Percentiles rank a stretch among this genome's conserved stretches.
These are phyloP conservation scores for Leucaena leucocephala DNA, from an alignment of 306 rosid species.

Conservation along the genomic window DNA sequence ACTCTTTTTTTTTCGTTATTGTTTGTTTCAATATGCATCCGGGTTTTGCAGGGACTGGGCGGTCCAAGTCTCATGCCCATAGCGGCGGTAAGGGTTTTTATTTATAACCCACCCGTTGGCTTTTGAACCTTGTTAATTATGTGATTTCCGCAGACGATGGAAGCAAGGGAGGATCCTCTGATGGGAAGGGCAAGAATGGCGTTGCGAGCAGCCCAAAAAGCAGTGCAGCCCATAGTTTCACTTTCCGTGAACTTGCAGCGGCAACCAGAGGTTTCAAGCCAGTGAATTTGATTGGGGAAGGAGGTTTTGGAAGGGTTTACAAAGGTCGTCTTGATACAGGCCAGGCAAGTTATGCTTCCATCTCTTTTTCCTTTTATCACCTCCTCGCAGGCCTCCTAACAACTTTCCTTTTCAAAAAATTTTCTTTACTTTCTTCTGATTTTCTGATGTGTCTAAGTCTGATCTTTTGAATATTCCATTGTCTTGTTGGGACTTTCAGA, in stretches of 20 bases:
- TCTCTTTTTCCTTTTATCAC: constrained; percentile 13
- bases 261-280: constrained; percentile 67
- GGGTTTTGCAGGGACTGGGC: constrained; percentile 11
- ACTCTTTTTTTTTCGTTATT: not conserved
- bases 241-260: constrained; percentile 76
- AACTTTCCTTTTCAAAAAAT: not conserved
- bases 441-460: not conserved
- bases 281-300: constrained; percentile 88
- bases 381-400: not conserved
- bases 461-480: not conserved
- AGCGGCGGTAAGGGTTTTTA: constrained; percentile 2
- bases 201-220: constrained; percentile 24
- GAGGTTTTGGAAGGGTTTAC: constrained; percentile 95
- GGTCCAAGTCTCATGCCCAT: not conserved
- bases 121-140: not conserved
- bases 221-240: constrained; percentile 41
- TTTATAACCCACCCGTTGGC: not conserved
- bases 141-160: constrained; percentile 1
- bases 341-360: constrained; percentile 52
- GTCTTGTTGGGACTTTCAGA: constrained; percentile 6
- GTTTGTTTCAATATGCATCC: not conserved
- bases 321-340: constrained; percentile 87
- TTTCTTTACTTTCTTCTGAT: not conserved
- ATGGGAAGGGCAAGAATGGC: constrained; percentile 36
- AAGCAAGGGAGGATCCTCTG: not conserved